These are phyloP conservation scores for Sarocladium kiliense DNA, from an alignment of 2,329 filamentous ascomycete species.

Conservation along the genomic window DNA sequence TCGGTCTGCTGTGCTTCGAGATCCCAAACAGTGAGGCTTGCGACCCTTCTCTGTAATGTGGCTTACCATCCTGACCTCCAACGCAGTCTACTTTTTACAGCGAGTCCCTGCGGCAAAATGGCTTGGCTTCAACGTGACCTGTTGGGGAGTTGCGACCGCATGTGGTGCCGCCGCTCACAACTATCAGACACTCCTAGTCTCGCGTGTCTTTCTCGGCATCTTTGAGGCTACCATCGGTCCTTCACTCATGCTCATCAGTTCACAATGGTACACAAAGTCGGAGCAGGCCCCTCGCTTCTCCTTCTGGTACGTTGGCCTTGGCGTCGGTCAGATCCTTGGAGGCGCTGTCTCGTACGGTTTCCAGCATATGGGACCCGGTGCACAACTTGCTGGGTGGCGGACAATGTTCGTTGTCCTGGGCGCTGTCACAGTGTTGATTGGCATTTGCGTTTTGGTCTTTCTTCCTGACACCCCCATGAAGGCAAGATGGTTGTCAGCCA, in stretches of 20 bases:
- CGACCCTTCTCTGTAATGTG: neutral
- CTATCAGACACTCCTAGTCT: conserved; percentile 48
- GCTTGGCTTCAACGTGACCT: conserved; percentile 51
- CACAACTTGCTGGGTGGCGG: conserved; percentile 58
- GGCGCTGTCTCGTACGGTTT: conserved; percentile 59
- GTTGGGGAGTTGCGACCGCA: conserved; percentile 54
- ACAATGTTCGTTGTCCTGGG: conserved; percentile 69
- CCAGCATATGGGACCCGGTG: conserved; percentile 46
- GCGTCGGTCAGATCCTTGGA: conserved; percentile 56
- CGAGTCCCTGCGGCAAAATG: conserved; percentile 56
- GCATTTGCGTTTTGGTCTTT: conserved; percentile 25
- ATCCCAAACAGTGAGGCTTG: conserved; percentile 47
- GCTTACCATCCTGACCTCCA: neutral
- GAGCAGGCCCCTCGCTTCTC: conserved; percentile 56
- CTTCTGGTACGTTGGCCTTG: conserved; percentile 57
- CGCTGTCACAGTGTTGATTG: conserved; percentile 31
- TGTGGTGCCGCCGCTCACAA: conserved; percentile 48
- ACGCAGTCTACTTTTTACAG: conserved; percentile 49
- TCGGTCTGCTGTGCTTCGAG: conserved; percentile 54
- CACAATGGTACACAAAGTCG: conserved; percentile 57
- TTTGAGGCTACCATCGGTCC: conserved; percentile 58
- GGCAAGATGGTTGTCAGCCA: conserved; percentile 37
- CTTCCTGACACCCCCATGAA: conserved; percentile 42
- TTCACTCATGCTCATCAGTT: conserved; percentile 55
- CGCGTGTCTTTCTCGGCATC: conserved; percentile 53